These are phyloP conservation scores for Annulohypoxylon nitens DNA, from an alignment of 495 filamentous ascomycete genomes.

Conservation along the genomic window DNA sequence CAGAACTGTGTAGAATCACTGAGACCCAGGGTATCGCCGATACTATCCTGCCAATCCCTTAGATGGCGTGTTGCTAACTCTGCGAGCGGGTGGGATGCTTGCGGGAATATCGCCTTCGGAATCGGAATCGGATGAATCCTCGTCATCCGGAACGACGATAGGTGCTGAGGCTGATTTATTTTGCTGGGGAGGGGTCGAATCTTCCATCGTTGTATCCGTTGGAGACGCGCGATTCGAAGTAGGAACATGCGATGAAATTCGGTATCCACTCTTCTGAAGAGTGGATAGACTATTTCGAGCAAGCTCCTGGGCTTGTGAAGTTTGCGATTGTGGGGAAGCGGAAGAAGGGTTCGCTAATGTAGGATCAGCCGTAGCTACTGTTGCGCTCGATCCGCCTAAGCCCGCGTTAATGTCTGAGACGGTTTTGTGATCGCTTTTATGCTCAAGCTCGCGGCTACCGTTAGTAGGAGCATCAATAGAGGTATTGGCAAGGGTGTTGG, in stretches of 20 bases:
- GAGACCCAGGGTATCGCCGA: not conserved
- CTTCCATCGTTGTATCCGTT: constrained; percentile 20
- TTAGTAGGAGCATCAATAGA: constrained; percentile 11
- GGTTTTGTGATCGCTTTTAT: constrained; percentile 47
- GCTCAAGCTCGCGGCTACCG: constrained; percentile 42
- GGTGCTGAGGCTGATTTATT: constrained; percentile 44
- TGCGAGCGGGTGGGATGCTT: constrained; percentile 49
- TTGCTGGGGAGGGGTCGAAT: constrained; percentile 7
- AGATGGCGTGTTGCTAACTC: constrained; percentile 12
- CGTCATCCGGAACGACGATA: constrained; percentile 45
- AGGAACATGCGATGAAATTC: constrained; percentile 43
- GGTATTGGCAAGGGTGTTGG: constrained; percentile 25
- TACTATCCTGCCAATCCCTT: constrained; percentile 17
- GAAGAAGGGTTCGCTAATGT: constrained; percentile 39
- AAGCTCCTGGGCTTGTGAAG: constrained; percentile 1
- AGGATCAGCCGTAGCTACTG: constrained; percentile 52
- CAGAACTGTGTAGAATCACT: not conserved
- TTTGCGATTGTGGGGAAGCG: not conserved
- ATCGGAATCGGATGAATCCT: constrained; percentile 45
- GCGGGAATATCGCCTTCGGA: constrained; percentile 59
- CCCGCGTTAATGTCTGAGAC: constrained; percentile 52
- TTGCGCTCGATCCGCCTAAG: constrained; percentile 49
- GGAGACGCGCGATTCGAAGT: constrained; percentile 25
- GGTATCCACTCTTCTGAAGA: constrained; percentile 46
- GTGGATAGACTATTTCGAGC: constrained; percentile 44